A percentile compares a stretch with the other conserved stretches of the same genome.
These are phyloP conservation scores for Fusarium euwallaceae DNA, from an alignment of 2,329 filamentous ascomycete genomes.

Conservation along the genomic window DNA sequence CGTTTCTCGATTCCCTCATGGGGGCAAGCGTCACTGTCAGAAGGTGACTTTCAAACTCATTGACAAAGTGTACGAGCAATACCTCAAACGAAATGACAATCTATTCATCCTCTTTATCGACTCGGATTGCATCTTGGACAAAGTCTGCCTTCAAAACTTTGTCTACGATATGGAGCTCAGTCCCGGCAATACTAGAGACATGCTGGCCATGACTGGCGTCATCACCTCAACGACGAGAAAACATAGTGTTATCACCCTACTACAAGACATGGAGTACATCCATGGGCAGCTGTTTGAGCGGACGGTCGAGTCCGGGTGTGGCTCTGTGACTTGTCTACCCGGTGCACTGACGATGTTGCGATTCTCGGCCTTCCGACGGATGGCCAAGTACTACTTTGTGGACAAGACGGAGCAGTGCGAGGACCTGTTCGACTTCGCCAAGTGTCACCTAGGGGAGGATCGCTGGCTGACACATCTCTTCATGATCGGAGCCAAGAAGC, in stretches of 20 bases:
- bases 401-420: conserved; percentile 96
- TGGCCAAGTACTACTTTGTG: conserved; percentile 99
- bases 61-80: conserved; percentile 90
- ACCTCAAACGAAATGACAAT: conserved; percentile 89
- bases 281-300: conserved; percentile 97
- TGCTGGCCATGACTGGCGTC: conserved; percentile 97
- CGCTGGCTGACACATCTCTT: conserved; percentile 97
- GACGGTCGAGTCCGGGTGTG: conserved; percentile 94
- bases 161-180: conserved; percentile 99
- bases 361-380: conserved; percentile 94
- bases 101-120: conserved; percentile 97
- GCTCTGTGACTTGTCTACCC: conserved; percentile 93
- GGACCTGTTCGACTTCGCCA: conserved; percentile 96
- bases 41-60: conserved; percentile 94
- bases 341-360: conserved; percentile 96
- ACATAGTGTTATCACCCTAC: conserved; percentile 87
- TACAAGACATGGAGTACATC: conserved; percentile 98
- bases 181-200: conserved; percentile 89
- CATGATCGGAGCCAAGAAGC: conserved; percentile 95
- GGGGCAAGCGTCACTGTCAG: conserved; percentile 93
- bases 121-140: conserved; percentile 94
- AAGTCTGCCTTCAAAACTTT: conserved; percentile 94
- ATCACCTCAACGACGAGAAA: conserved; percentile 94
- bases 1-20: conserved; percentile 91
- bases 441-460: conserved; percentile 95